Base-by-base conservation (phyloP, 2,329 filamentous ascomycete species). In the Onygena corvina region DNA sequence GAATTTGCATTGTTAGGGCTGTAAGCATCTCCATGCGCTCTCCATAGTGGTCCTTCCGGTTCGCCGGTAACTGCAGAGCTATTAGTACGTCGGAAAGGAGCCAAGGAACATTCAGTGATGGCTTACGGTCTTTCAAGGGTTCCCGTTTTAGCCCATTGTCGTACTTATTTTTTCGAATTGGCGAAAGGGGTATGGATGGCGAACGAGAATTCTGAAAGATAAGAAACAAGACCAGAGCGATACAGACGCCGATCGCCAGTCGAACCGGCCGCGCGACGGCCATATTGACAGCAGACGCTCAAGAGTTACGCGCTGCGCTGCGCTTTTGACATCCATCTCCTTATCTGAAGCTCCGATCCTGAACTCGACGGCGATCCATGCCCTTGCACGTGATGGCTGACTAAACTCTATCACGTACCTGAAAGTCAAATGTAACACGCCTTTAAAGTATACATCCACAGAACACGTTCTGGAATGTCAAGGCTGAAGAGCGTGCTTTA, bases 231-330 rank as follows among this genome's bases (percentile, higher is more conserved):
- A 86, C 84, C 56, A 93, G 71, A 53, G 84, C 66, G 59, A 86
- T 70, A 55, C 83, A 85, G 54, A 79, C 73, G 56, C 84, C 75
- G 57, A 79, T 83, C 62, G 94, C 73, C 61, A 84, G 79, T 69
- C 89, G 81, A 64, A 94, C 83, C 51, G 87, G 86, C 72, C 83
- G 82, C 62, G 87, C 86, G 64, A 94, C 74, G 61, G 84, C 86
- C 88, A 94, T 94, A 51, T 54, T 63, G 59, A 53, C 58, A 53
- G 56, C 53, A 23, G 45, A 47, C 46, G 27, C 46, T 11, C 33
- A 34, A 14, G 14, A 25, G 6, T 4, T 34, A 36, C 25, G 46
- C 46, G 33, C 20, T 42, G 8, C 36, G n/a, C n/a, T n/a, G n/a
- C n/a, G n/a, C n/a, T n/a, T n/a, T n/a, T n/a, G n/a, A n/a, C n/a